These are phyloP conservation scores for Tylopilus felleus DNA, from an alignment of 768 basidiomycete genomes.

Conservation along the genomic window DNA sequence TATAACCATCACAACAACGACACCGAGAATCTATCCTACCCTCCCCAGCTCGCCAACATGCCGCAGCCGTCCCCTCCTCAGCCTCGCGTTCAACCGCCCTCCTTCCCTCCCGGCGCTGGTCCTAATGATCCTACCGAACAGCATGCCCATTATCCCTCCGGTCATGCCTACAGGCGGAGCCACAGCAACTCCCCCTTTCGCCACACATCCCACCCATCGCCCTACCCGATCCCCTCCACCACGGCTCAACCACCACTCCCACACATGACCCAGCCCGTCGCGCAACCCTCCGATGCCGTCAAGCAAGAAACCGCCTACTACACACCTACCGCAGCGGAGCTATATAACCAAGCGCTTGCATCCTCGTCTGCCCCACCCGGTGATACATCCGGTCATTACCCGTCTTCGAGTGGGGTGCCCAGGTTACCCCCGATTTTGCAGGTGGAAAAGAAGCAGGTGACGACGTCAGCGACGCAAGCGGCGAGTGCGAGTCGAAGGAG, in stretches of 20 bases:
- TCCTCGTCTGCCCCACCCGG: slow-evolving; percentile 24
- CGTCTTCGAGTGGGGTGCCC: slow-evolving; percentile 34
- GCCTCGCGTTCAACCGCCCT: slow-evolving; percentile 36
- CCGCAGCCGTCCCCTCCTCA: slow-evolving; percentile 27
- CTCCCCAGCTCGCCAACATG: slow-evolving; percentile 31
- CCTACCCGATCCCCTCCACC: slow-evolving; percentile 37
- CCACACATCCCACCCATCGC: slow-evolving; percentile 40
- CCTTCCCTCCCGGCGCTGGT: slow-evolving; percentile 33
- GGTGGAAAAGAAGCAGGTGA: slow-evolving; percentile 93
- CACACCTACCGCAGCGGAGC: slow-evolving; percentile 51
- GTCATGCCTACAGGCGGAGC: slow-evolving; percentile 33
- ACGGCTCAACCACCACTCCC: slow-evolving; percentile 28
- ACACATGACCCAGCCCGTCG: slow-evolving; percentile 20
- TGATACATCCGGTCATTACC: slow-evolving; percentile 30
- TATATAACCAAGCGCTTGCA: slow-evolving; percentile 47
- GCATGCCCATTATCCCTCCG: slow-evolving; percentile 34
- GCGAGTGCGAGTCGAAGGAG: slow-evolving; percentile 86
- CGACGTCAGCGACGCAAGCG: slow-evolving; percentile 88
- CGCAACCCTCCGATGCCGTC: slow-evolving; percentile 27
- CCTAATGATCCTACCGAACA: slow-evolving; percentile 34
- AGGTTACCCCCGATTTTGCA: slow-evolving; percentile 81
- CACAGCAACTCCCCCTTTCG: slow-evolving; percentile 33
- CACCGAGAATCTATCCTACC: slow-evolving; percentile 23
- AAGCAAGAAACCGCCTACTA: slow-evolving; percentile 45
- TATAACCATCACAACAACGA: slow-evolving; percentile 30